Percentiles rank a stretch among this genome's conserved stretches.
phyloP scores from a whole-genome alignment of 2,329 filamentous ascomycete genomes.

The Diaporthe citriasiana region DNA sequence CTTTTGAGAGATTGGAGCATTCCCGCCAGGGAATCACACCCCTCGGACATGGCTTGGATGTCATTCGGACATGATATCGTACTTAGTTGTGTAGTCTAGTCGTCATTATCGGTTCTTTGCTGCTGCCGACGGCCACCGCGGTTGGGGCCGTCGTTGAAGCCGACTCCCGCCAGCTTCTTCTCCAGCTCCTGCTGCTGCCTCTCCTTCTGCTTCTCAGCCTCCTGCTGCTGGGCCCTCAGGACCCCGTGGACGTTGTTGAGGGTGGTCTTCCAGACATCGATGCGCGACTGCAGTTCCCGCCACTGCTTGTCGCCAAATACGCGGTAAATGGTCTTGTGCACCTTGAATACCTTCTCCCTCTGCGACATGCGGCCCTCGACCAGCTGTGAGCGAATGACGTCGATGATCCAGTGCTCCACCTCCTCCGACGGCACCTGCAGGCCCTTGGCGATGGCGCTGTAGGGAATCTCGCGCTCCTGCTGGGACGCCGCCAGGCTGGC shows the following conservation, averaged over 20 bases:
- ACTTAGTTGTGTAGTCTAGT: conserved; percentile 26
- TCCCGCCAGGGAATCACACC: conserved; percentile 3
- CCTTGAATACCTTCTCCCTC: conserved; percentile 91
- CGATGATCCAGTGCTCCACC: conserved; percentile 98
- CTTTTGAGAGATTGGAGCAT: conserved; percentile 3
- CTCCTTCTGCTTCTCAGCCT: conserved; percentile 85
- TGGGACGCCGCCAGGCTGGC: conserved; percentile 90
- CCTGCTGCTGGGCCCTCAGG: conserved; percentile 84
- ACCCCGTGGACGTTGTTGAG: conserved; percentile 83
- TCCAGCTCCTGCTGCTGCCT: conserved; percentile 77
- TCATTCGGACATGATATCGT: conserved; percentile 25
- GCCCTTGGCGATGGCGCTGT: conserved; percentile 85
- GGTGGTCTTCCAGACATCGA: conserved; percentile 92
- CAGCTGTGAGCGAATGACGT: conserved; percentile 94
- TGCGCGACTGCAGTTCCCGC: conserved; percentile 89
- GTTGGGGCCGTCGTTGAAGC: conserved; percentile 52
- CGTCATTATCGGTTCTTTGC: conserved; percentile 42
- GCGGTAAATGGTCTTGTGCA: conserved; percentile 95
- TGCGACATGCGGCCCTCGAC: conserved; percentile 98
- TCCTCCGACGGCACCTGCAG: conserved; percentile 87
- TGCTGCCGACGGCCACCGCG: conserved; percentile 47
- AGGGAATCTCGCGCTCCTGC: conserved; percentile 88
- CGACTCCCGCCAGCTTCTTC: conserved; percentile 66
- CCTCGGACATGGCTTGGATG: neutral
- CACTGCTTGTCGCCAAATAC: conserved; percentile 99